Percentiles rank a stretch among this genome's conserved stretches.
Evolutionary conservation across 2,329 filamentous ascomycete genomes (phyloP).

Genomic region (Emydomyces testavorans): DNA sequence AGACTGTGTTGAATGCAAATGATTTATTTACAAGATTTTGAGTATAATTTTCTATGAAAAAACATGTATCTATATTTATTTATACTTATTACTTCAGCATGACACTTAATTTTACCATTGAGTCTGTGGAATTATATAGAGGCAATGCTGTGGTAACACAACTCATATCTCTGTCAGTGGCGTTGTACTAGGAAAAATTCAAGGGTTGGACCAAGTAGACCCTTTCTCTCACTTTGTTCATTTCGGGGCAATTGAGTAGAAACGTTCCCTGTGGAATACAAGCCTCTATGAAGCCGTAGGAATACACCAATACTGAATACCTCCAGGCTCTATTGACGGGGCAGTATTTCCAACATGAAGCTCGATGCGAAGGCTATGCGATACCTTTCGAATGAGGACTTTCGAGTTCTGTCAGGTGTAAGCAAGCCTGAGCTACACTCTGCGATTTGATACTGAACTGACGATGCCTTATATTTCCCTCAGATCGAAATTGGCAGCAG

Average conservation of each 20-base stretch:
- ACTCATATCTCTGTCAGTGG: background rate
- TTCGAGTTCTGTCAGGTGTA: conserved; percentile 87
- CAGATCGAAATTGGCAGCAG: conserved; percentile 88
- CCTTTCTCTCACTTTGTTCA: too few relatives aligned
- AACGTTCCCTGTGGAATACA: too few relatives aligned
- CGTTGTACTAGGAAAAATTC: too few relatives aligned
- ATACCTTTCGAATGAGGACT: conserved; percentile 85
- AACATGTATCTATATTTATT: too few relatives aligned
- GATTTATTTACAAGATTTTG: background rate
- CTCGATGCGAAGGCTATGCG: conserved; percentile 88
- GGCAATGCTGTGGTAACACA: background rate
- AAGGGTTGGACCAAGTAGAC: too few relatives aligned
- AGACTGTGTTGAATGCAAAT: background rate
- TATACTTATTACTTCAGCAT: too few relatives aligned
- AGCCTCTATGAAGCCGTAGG: too few relatives aligned
- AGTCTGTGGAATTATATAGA: background rate
- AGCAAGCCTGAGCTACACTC: conserved; percentile 20
- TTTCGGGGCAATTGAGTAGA: too few relatives aligned
- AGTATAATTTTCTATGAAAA: too few relatives aligned
- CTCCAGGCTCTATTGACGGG: too few relatives aligned
- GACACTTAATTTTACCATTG: background rate
- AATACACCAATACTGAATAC: too few relatives aligned
- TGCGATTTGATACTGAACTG: background rate
- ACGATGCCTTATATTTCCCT: background rate
- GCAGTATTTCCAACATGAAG: conserved; percentile 54